Base-by-base conservation (phyloP, 371 early-diverging fungal species). In the Syncephalis fuscata region DNA sequence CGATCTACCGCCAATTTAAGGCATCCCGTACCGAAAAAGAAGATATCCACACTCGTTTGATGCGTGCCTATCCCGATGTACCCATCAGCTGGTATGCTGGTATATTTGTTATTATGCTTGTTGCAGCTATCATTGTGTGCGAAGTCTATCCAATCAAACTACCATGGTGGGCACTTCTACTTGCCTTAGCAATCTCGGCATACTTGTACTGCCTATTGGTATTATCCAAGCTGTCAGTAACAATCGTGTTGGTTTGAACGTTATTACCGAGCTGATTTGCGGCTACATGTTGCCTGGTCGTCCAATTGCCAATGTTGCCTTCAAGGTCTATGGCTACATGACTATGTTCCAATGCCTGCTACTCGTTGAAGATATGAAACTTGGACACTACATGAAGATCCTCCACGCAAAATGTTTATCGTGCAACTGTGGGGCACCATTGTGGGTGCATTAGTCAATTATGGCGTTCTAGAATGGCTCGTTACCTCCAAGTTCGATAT, bases 181-280 rank as follows among this genome's bases (percentile, higher is more conserved):
- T 86, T 14, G 84, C 84, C 25, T 67, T 82, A 26, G 55, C 60
- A 21, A 57, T 88, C 3, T 68, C 79, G 22, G 58, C 67, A 58
- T 73, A 47, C 76, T 87, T 56, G 67, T 83, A 3, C 57, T 92
- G 3, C 88, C 92, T 1, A 72, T 87, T 40, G 88, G 85, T 61
- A 80, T 84, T 44, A 70, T 84, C 44, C 66, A 69, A 32, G 86
- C 86, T 21, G 63, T 85, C 19, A 78, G 61, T 53, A 78, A 76
- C 51, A 73, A 76, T 42, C 65, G 70, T 26, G 78, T 80, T 19
- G 80, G 78, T 20, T 63, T 85, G 20, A 82, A 83, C 48, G 71
- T 85, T 45, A 67, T 88, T 25, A 74, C 86, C 10, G 73, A 79
- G 53, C 60, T 77, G 50, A 57, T 80, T 14, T 67, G 67, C n/a